Conservation (phyloP, 768 basidiomycete genomes). For the Termitomyces sp. region DNA sequence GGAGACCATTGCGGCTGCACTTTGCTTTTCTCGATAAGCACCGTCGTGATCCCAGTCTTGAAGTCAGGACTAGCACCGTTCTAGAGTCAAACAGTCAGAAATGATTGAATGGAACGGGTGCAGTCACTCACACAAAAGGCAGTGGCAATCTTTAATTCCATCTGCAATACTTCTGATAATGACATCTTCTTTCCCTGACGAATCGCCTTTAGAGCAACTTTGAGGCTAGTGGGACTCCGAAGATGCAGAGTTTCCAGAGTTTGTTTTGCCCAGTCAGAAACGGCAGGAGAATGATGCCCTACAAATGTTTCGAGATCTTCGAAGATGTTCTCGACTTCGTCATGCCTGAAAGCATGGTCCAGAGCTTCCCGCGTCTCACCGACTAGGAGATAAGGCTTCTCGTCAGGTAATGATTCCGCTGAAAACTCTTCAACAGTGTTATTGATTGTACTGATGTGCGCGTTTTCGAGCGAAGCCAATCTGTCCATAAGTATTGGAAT, state of each 20-base stretch:
- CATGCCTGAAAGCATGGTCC: slow-evolving; percentile 72
- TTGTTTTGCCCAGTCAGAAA: slow-evolving; percentile 71
- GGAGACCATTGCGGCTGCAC: slow-evolving; percentile 71
- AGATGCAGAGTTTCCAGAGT: slow-evolving; percentile 60
- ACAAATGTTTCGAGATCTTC: slow-evolving; percentile 45
- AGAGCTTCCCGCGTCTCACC: slow-evolving; percentile 72
- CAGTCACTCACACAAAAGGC: slow-evolving; percentile 77
- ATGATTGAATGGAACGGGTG: slow-evolving; percentile 6
- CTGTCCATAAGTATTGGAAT: slow-evolving; percentile 69
- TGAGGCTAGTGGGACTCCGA: slow-evolving; percentile 90
- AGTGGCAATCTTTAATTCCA: slow-evolving; percentile 86
- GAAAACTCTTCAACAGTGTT: slow-evolving; percentile 70
- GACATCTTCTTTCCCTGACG: slow-evolving; percentile 62
- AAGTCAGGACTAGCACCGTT: slow-evolving; percentile 82
- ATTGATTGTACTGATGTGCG: slow-evolving; percentile 35
- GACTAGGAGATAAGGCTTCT: slow-evolving; percentile 47
- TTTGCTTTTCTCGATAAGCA: slow-evolving; percentile 44
- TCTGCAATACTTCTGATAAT: slow-evolving; percentile 66
- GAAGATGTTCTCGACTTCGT: slow-evolving; percentile 71
- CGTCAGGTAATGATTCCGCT: slow-evolving; percentile 61
- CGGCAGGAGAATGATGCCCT: slow-evolving; percentile 34
- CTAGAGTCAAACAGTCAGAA: slow-evolving; percentile 35
- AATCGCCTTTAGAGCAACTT: slow-evolving; percentile 81
- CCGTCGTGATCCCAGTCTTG: slow-evolving; percentile 69
- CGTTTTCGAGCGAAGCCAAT: slow-evolving; percentile 54